phyloP scores from a whole-genome alignment of 2,329 filamentous ascomycete species.

The Fusarium sp. region DNA sequence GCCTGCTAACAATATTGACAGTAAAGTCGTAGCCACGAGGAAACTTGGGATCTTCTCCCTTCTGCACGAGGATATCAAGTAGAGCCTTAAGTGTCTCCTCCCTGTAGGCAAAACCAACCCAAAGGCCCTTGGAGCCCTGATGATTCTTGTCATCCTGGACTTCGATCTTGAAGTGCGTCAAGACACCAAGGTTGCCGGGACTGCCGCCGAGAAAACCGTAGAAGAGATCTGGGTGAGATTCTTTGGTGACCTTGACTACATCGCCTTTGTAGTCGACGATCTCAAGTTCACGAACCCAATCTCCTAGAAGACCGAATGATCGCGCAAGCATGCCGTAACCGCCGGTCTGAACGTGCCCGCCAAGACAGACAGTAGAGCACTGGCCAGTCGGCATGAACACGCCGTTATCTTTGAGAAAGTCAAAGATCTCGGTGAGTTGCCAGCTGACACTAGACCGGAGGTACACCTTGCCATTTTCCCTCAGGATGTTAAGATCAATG shows the following conservation, averaged over 20 bases:
- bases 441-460: conserved; percentile 53
- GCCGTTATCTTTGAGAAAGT: conserved; percentile 51
- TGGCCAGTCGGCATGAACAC: conserved; percentile 57
- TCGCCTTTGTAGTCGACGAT: conserved; percentile 58
- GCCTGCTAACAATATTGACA: background rate
- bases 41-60: background rate
- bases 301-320: conserved; percentile 63
- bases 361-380: conserved; percentile 55
- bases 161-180: background rate
- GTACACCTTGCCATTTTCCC: conserved; percentile 45
- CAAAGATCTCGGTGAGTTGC: conserved; percentile 53
- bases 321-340: conserved; percentile 58
- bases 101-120: background rate
- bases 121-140: background rate
- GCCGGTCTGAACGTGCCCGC: conserved; percentile 58
- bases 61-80: background rate
- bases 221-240: conserved; percentile 62
- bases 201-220: conserved; percentile 67
- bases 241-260: conserved; percentile 55
- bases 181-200: conserved; percentile 64
- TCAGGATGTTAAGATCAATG: conserved; percentile 24
- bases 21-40: background rate
- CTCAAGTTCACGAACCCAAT: conserved; percentile 59
- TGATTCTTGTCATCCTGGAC: background rate
- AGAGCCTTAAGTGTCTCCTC: background rate